Evolutionary conservation across 2,329 filamentous ascomycete genomes (phyloP).

Genomic region (Fusarium chuoi): DNA sequence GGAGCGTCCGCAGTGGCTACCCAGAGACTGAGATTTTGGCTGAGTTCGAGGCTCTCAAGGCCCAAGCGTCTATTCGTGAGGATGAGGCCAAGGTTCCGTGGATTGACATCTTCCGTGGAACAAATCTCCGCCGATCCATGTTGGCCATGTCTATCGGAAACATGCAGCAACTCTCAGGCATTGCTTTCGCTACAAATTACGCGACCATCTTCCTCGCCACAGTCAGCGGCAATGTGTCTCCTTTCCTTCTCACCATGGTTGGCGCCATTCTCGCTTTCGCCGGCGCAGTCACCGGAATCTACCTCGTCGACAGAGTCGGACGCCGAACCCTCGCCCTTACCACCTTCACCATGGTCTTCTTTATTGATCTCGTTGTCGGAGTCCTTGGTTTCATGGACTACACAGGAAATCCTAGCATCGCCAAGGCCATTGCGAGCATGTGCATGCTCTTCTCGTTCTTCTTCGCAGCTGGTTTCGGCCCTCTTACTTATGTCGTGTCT

Average conservation of each 20-base stretch:
- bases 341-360: background rate
- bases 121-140: background rate
- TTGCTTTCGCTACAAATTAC: background rate
- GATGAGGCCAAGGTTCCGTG: background rate
- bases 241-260: background rate
- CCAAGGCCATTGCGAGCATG: background rate
- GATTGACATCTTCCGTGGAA: background rate
- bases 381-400: background rate
- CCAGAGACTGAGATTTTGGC: background rate
- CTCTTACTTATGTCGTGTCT: background rate
- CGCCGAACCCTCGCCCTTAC: background rate
- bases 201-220: background rate
- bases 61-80: background rate
- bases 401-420: background rate
- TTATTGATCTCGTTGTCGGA: background rate
- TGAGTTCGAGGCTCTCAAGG: background rate
- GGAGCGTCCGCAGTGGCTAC: background rate
- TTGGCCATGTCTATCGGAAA: background rate
- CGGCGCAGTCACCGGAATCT: background rate
- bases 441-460: slow-evolving; percentile 1
- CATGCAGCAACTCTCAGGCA: background rate
- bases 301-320: background rate
- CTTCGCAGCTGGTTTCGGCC: background rate
- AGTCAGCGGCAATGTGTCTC: background rate
- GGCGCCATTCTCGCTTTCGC: background rate